phyloP scores from a whole-genome alignment of 1,139 yeast genomes.

The Yamadazyma trypodendri region DNA sequence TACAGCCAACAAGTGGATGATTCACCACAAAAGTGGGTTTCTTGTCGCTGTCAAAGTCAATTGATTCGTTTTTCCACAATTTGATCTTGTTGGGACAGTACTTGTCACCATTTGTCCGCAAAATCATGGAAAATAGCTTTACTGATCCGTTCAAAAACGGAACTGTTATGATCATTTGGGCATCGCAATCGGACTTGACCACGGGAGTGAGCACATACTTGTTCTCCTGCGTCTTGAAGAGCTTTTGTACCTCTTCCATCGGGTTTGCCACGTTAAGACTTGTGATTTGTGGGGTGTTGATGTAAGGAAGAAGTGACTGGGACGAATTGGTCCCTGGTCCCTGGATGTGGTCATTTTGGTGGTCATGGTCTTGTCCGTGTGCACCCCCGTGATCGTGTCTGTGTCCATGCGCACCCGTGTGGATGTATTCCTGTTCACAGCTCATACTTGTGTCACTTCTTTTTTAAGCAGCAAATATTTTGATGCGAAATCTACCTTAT shows the following conservation, averaged over 20 bases:
- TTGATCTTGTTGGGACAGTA: constrained; percentile 70
- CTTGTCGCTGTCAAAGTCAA: constrained; percentile 70
- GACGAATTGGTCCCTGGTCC: constrained; percentile 73
- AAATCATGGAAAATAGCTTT: constrained; percentile 67
- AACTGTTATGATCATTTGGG: constrained; percentile 70
- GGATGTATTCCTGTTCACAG: constrained; percentile 38
- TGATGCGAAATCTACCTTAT: background rate
- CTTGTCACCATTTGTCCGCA: constrained; percentile 63
- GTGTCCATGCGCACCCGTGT: constrained; percentile 21
- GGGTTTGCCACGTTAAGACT: constrained; percentile 64
- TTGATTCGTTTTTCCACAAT: constrained; percentile 64
- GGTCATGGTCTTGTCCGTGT: constrained; percentile 22
- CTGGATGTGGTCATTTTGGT: constrained; percentile 16
- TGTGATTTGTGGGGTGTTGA: constrained; percentile 60
- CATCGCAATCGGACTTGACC: constrained; percentile 76
- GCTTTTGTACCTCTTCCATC: constrained; percentile 46
- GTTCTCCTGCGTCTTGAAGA: constrained; percentile 47
- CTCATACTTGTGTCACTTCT: too few relatives aligned
- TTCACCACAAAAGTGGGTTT: constrained; percentile 53
- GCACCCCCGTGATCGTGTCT: constrained; percentile 18
- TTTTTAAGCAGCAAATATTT: too few relatives aligned
- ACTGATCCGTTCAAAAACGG: constrained; percentile 75
- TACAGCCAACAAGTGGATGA: constrained; percentile 64
- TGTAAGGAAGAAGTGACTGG: constrained; percentile 63
- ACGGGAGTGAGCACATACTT: constrained; percentile 46